Conservation (phyloP, 768 basidiomycete species). For the Boletus speciosus region DNA sequence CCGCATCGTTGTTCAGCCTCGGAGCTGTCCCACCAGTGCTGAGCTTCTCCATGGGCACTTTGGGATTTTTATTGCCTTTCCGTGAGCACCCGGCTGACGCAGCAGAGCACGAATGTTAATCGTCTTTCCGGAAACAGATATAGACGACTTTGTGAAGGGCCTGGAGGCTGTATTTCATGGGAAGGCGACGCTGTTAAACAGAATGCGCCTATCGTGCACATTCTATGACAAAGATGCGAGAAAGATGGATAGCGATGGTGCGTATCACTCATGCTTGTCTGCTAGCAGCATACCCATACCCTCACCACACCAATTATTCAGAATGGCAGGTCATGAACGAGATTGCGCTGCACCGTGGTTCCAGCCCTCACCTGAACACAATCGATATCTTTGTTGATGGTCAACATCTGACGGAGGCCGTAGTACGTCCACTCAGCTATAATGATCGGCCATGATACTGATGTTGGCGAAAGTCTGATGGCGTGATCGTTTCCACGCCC, state of each 20-base stretch:
- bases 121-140: constrained; percentile 49
- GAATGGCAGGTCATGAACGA: constrained; percentile 99
- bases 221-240: constrained; percentile 61
- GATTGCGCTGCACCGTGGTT: constrained; percentile 86
- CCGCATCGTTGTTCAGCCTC: constrained; percentile 83
- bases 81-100: constrained; percentile 49
- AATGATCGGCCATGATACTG: constrained; percentile 12
- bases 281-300: neutral
- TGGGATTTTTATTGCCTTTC: constrained; percentile 92
- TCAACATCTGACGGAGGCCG: constrained; percentile 92
- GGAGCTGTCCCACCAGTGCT: constrained; percentile 89
- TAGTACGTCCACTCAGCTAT: constrained; percentile 52
- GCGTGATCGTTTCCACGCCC: constrained; percentile 90
- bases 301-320: constrained; percentile 23
- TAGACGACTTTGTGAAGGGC: constrained; percentile 81
- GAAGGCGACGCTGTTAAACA: constrained; percentile 75
- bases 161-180: constrained; percentile 76
- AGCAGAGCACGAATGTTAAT: neutral
- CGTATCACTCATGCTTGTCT: constrained; percentile 5
- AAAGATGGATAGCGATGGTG: constrained; percentile 64
- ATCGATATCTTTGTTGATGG: constrained; percentile 94
- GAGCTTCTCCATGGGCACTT: constrained; percentile 68
- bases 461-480: constrained; percentile 65
- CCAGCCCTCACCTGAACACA: constrained; percentile 87
- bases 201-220: constrained; percentile 87